Evolutionary conservation across 306 rosid genomes (phyloP), one percentile per base, ranked within the genome.

Genomic region (Lathyrus aphaca): DNA sequence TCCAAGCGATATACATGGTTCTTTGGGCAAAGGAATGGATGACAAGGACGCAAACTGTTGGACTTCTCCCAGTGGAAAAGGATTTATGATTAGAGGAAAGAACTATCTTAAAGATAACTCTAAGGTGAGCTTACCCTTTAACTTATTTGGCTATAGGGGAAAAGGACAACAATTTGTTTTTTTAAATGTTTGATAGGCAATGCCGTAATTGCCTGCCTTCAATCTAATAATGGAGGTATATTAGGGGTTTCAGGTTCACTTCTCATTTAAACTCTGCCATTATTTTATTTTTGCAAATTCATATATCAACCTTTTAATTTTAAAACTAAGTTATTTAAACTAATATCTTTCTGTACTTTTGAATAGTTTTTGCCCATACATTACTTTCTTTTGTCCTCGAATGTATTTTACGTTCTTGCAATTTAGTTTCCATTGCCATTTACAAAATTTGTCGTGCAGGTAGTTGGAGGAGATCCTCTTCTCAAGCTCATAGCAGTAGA

Each of bases 71-170:
- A 79, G 82, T 51, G 97, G 96, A 45, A 50, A 40, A 18, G 87
- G 97, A 87, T 93, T 93, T 82, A 93, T 82, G 98, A 85, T 93
- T 63, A 83, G 98, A 69, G 97, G 97, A 77, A 93, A 93, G 82
- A 93, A 68, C 77, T 93, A 93, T 81, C 86, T 93, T 55, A 88
- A 85, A 83, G 98, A 93, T 79, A 86, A 81, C 66, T 78, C 82
- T 69, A 93, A 93, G 97, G 98, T 90, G 49, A 53, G 81, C 60
- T 67, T 49, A 54, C 43, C 62, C 51, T 74, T 42, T 39, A 60
- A 43, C 42, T 71, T 67, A 42, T 39, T 54, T n/a, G 19, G 46
- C 69, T 74, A 53, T 16, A 35, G 37, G 10, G 56, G 68, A 53
- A 66, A 78, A 18, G 53, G 64, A 70, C 6, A 69, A 3, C 39